These are phyloP conservation scores for Jamesozyma hellenica DNA, from an alignment of 805 yeast genomes.

Conservation along the genomic window DNA sequence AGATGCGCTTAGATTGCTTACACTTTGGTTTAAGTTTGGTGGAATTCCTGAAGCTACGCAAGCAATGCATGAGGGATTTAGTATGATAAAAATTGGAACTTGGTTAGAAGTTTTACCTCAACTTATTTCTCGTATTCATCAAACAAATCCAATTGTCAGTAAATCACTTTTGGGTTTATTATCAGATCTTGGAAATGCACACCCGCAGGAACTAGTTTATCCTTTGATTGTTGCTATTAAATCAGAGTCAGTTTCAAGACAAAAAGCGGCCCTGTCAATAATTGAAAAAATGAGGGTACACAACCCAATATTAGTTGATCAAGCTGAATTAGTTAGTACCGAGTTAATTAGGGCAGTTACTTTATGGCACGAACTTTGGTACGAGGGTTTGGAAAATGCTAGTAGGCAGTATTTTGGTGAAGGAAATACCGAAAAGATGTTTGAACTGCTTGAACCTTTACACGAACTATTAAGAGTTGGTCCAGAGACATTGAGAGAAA, in stretches of 20 bases:
- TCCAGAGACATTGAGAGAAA: constrained; percentile 86
- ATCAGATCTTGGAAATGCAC: constrained; percentile 84
- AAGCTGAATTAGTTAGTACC: constrained; percentile 86
- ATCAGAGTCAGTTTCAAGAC: constrained; percentile 81
- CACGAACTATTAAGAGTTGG: constrained; percentile 78
- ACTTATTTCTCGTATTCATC: constrained; percentile 90
- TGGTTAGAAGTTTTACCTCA: constrained; percentile 97
- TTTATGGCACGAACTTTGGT: constrained; percentile 96
- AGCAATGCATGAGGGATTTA: constrained; percentile 84
- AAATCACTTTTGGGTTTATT: constrained; percentile 68
- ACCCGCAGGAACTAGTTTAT: constrained; percentile 93
- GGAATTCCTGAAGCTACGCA: constrained; percentile 84
- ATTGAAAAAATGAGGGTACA: constrained; percentile 88
- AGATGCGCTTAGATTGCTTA: constrained; percentile 80
- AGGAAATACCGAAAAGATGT: constrained; percentile 90
- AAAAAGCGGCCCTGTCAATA: constrained; percentile 82
- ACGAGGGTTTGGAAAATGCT: constrained; percentile 94
- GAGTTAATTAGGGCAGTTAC: constrained; percentile 93
- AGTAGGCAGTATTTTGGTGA: constrained; percentile 89
- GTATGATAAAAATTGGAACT: constrained; percentile 77
- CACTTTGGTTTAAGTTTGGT: constrained; percentile 94
- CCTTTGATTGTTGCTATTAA: constrained; percentile 94
- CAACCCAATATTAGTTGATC: constrained; percentile 75
- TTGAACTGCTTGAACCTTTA: constrained; percentile 77
- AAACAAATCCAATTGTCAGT: constrained; percentile 79